These are phyloP conservation scores for Trapa bicornis DNA, from an alignment of 345 rosid species.

Conservation along the genomic window DNA sequence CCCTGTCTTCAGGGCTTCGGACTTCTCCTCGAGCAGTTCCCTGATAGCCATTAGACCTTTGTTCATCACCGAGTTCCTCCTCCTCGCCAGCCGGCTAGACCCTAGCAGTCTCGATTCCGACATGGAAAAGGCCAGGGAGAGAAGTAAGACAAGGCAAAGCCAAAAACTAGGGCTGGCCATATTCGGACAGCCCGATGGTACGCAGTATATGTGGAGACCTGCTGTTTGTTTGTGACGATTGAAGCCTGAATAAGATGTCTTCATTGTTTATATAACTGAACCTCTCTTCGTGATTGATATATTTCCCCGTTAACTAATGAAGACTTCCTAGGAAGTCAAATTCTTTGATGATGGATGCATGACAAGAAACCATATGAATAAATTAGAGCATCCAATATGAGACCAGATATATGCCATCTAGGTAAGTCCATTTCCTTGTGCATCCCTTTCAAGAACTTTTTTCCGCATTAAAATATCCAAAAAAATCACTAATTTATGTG, in stretches of 20 bases:
- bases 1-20: conserved; percentile 1
- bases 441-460: no score
- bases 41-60: neutral
- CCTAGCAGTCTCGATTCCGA: conserved; percentile 12
- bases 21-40: conserved; percentile 9
- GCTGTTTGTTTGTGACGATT: neutral
- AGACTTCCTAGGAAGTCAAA: conserved; percentile 7
- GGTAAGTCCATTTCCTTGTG: neutral
- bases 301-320: neutral
- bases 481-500: no score
- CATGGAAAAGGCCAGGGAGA: conserved; percentile 5
- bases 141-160: conserved; percentile 10
- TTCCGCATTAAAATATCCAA: no score
- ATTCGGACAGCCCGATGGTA: neutral
- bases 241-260: neutral
- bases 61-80: conserved; percentile 1
- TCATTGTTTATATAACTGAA: neutral
- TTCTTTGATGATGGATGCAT: neutral
- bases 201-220: neutral
- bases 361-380: neutral
- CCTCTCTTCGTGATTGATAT: neutral
- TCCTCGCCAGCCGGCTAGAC: conserved; percentile 5
- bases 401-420: conserved; percentile 11
- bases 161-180: conserved; percentile 20
- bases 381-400: conserved; percentile 10